Evolutionary conservation across 352 stramenopile species (phyloP).

Genomic region (Globisporangium solare): DNA sequence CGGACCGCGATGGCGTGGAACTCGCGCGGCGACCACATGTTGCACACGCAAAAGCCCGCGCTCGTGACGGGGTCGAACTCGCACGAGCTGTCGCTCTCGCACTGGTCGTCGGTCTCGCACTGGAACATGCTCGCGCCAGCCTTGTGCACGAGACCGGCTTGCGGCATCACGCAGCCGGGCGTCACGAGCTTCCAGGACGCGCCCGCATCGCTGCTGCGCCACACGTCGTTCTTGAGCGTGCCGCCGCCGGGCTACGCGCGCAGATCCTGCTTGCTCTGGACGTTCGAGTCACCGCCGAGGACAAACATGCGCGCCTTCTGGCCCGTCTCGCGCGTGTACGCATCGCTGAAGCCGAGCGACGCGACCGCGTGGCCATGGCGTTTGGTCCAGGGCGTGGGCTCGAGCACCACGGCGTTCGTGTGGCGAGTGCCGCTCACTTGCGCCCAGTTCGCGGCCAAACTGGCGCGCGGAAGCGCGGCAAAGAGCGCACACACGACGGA

Average conservation of each 20-base stretch:
- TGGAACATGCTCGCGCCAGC: constrained; percentile 34
- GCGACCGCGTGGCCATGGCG: constrained; percentile 63
- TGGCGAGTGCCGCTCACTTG: constrained; percentile 60
- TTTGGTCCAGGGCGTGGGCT: constrained; percentile 49
- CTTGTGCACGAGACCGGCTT: constrained; percentile 49
- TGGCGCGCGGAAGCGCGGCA: background rate
- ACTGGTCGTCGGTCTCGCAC: constrained; percentile 63
- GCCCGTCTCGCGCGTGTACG: constrained; percentile 33
- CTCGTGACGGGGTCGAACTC: constrained; percentile 36
- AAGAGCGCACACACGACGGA: background rate
- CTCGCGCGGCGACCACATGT: constrained; percentile 76
- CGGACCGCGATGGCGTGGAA: constrained; percentile 55
- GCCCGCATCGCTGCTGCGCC: constrained; percentile 63
- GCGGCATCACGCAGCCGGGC: constrained; percentile 51
- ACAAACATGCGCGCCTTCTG: constrained; percentile 64
- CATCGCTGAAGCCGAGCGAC: constrained; percentile 52
- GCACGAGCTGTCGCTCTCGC: constrained; percentile 57
- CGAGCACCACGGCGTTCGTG: constrained; percentile 49
- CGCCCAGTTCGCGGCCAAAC: constrained; percentile 46
- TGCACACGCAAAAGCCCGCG: constrained; percentile 57
- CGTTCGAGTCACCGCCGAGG: constrained; percentile 61
- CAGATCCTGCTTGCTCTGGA: constrained; percentile 63
- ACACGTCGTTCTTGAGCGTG: constrained; percentile 63
- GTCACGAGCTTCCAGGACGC: constrained; percentile 73
- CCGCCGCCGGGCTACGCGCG: constrained; percentile 66